Conservation (phyloP, 192 early-diverging fungal species). For the Entomortierella chlamydospora region DNA sequence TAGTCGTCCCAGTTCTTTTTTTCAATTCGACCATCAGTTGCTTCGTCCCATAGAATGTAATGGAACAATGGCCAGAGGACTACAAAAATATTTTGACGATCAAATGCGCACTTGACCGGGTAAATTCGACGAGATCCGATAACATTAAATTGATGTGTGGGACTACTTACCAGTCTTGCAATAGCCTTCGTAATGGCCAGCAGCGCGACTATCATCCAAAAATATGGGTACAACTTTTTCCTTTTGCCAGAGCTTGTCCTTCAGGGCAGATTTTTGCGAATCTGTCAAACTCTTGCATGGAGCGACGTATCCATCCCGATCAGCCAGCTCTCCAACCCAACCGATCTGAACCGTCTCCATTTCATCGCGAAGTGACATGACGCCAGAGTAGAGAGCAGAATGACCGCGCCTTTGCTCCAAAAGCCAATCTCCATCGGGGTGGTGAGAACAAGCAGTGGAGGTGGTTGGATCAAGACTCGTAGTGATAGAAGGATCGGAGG, state of each 20-base stretch:
- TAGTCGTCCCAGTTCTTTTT: slow-evolving; percentile 83
- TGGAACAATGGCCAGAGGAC: slow-evolving; percentile 96
- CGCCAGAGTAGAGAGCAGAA: slow-evolving; percentile 90
- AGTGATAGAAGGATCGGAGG: not conserved
- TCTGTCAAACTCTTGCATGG: slow-evolving; percentile 57
- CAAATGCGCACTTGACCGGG: too few relatives aligned
- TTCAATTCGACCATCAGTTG: slow-evolving; percentile 75
- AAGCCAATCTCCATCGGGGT: slow-evolving; percentile 47
- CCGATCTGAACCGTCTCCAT: slow-evolving; percentile 79
- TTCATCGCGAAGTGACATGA: slow-evolving; percentile 72
- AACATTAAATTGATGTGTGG: not conserved
- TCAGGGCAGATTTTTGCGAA: slow-evolving; percentile 64
- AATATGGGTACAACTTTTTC: slow-evolving; percentile 84
- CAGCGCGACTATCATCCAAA: slow-evolving; percentile 74
- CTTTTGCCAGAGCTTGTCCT: slow-evolving; percentile 60
- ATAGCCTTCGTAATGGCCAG: slow-evolving; percentile 96
- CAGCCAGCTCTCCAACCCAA: slow-evolving; percentile 71
- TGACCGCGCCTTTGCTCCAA: slow-evolving; percentile 78
- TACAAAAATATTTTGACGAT: slow-evolving; percentile 29
- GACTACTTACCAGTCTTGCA: slow-evolving; percentile 83
- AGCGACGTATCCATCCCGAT: slow-evolving; percentile 58
- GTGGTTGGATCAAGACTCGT: not conserved
- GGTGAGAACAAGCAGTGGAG: too few relatives aligned
- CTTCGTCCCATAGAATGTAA: slow-evolving; percentile 90
- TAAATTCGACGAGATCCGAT: too few relatives aligned